A percentile compares a stretch with the other conserved stretches of the same genome.
phyloP scores from a whole-genome alignment of 345 rosid genomes.

The Barbarea vulgaris region DNA sequence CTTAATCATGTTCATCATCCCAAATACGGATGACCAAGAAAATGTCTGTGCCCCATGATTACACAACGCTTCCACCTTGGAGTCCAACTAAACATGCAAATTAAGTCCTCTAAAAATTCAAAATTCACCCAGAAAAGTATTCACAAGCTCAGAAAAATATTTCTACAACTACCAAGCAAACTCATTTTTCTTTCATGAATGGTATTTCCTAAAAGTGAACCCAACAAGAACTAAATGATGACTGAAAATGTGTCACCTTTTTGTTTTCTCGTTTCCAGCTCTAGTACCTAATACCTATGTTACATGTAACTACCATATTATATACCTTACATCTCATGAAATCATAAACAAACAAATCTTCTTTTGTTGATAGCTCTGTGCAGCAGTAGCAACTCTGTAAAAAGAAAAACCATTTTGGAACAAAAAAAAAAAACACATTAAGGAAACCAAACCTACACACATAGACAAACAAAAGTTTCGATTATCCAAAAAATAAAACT shows the following conservation, averaged over 20 bases:
- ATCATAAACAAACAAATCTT: not conserved
- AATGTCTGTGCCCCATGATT: conserved; percentile 71
- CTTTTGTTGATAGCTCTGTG: not conserved
- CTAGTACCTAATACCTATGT: conserved; percentile 21
- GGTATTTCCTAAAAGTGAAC: conserved; percentile 2
- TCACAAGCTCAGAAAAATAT: too few relatives aligned
- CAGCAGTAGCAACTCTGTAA: not conserved
- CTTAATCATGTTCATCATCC: conserved; percentile 64
- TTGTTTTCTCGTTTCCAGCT: conserved; percentile 8
- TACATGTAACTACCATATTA: too few relatives aligned
- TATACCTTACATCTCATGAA: conserved; percentile 20
- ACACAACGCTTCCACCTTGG: conserved; percentile 9
- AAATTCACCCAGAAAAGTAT: too few relatives aligned
- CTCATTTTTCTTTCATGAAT: too few relatives aligned
- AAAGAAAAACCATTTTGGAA: too few relatives aligned
- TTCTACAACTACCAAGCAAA: too few relatives aligned
- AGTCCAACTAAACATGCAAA: too few relatives aligned
- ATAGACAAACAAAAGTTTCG: too few relatives aligned
- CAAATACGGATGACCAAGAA: conserved; percentile 56
- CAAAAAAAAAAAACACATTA: too few relatives aligned
- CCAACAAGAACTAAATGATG: not conserved
- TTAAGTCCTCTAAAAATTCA: not conserved
- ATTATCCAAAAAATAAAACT: too few relatives aligned
- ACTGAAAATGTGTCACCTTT: not conserved
- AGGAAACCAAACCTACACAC: too few relatives aligned